Base-by-base conservation (phyloP, 352 stramenopile genomes). In the Plasmopara viticola region DNA sequence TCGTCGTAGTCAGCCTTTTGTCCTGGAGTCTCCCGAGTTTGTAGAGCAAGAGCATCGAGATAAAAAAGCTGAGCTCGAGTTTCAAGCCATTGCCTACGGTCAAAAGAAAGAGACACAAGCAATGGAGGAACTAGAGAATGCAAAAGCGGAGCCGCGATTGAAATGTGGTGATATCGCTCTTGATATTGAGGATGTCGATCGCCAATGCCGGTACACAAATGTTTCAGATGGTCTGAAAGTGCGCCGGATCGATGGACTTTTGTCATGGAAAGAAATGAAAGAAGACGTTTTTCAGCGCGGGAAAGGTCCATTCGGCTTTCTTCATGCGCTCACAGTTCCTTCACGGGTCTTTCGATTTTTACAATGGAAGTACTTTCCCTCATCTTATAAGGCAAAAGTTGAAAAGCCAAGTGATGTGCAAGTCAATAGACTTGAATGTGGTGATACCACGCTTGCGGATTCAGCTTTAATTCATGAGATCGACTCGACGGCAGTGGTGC, bases 31-130 rank as follows among this genome's bases (percentile, higher is more conserved):
- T 15, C 51, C 62, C 1, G 84, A 95, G 60, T 93, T 94, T 35
- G 46, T 91, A 5, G 74, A 92, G 34, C 67, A 86, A 33, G 82
- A 81, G 56, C 57, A 61, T 38, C 66, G 77, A 44, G 81, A 91
- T 45, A 78, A 78, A 34, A 85, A 89, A 54, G 79, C 79, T 0
- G 80, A 92, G 63, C 72, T 93, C 29, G 80, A 93, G 43, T 90
- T 90, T 53, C 78, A 93, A 51, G 74, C 79, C 0, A 89, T 93
- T 38, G 78, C 82, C 6, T 88, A 89, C 29, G 82, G 82, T 55
- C 68, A 71, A 9, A 84, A 80, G 28, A 79, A 78, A 39, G 39
- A 34, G 5, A 30, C 48, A 2, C 73, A 40, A 17, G 37, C 54
- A 25, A 28, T 28, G 17, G 63, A 60, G 35, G 42, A 66, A 12